These are phyloP conservation scores for Meira miltonrushii DNA, from an alignment of 1,284 basidiomycete genomes.

Conservation along the genomic window DNA sequence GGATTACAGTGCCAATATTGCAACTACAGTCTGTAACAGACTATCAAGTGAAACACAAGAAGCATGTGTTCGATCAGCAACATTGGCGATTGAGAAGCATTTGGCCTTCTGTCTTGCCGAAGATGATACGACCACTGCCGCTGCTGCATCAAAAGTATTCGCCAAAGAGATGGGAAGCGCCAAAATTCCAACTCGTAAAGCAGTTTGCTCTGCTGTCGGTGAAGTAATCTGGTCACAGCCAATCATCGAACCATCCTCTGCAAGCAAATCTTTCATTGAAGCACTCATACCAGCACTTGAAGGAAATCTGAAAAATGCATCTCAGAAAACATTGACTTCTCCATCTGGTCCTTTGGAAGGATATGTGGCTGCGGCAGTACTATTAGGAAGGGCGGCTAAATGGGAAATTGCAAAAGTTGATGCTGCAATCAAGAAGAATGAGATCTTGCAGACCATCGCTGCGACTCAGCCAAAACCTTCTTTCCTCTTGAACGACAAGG, in stretches of 20 bases:
- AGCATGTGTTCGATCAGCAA: conserved; percentile 29
- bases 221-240: conserved; percentile 25
- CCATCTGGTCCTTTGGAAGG: conserved; percentile 44
- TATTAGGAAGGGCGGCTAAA: conserved; percentile 23
- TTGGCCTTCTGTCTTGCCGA: conserved; percentile 21
- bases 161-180: conserved; percentile 40
- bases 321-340: conserved; percentile 37
- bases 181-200: conserved; percentile 35
- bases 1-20: conserved; percentile 17
- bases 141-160: conserved; percentile 23
- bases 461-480: conserved; percentile 38
- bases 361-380: conserved; percentile 34
- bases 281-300: conserved; percentile 40
- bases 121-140: conserved; percentile 12
- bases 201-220: conserved; percentile 31
- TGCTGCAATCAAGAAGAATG: conserved; percentile 21
- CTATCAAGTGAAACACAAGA: conserved; percentile 44
- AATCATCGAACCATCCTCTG: not conserved
- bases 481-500: conserved; percentile 47
- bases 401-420: conserved; percentile 28
- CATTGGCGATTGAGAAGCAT: conserved; percentile 26
- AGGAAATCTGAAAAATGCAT: conserved; percentile 35
- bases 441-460: conserved; percentile 25
- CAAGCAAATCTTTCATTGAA: conserved; percentile 29
- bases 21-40: conserved; percentile 24